These are phyloP conservation scores for Rhodosporidiobolus sp. DNA, from an alignment of 768 basidiomycete species.

Conservation along the genomic window DNA sequence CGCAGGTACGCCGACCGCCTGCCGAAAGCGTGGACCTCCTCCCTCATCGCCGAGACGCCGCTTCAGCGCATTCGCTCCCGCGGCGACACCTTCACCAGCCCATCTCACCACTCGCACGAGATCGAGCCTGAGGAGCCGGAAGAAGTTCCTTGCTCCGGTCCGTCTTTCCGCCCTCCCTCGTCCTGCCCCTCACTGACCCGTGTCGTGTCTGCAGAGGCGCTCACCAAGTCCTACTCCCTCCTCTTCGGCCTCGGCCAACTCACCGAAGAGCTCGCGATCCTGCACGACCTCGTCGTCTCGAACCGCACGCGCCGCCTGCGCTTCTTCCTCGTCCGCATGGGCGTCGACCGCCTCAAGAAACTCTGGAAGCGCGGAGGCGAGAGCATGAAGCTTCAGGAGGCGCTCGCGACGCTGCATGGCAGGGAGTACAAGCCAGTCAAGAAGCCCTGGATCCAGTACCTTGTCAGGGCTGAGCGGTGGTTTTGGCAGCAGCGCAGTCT, in stretches of 20 bases:
- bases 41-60: constrained; percentile 19
- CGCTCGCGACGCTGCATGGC: constrained; percentile 25
- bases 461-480: constrained; percentile 21
- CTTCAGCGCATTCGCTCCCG: constrained; percentile 21
- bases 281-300: constrained; percentile 21
- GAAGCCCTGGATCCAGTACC: background rate
- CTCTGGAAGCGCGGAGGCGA: constrained; percentile 4
- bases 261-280: constrained; percentile 31
- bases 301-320: background rate
- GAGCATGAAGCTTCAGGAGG: constrained; percentile 28
- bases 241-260: constrained; percentile 40
- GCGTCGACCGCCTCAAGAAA: background rate
- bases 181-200: background rate
- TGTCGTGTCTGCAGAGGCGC: constrained; percentile 6
- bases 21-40: constrained; percentile 38
- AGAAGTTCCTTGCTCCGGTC: constrained; percentile 24
- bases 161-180: background rate
- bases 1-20: constrained; percentile 32
- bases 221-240: constrained; percentile 37
- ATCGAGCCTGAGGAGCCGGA: background rate
- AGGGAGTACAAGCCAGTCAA: constrained; percentile 11
- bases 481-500: constrained; percentile 19
- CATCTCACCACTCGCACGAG: too few relatives aligned
- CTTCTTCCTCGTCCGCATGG: constrained; percentile 21
- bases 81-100: background rate